Percentiles rank a stretch among this genome's conserved stretches.
Conservation (phyloP, 1,284 basidiomycete genomes). For the Tremellales sp. region DNA sequence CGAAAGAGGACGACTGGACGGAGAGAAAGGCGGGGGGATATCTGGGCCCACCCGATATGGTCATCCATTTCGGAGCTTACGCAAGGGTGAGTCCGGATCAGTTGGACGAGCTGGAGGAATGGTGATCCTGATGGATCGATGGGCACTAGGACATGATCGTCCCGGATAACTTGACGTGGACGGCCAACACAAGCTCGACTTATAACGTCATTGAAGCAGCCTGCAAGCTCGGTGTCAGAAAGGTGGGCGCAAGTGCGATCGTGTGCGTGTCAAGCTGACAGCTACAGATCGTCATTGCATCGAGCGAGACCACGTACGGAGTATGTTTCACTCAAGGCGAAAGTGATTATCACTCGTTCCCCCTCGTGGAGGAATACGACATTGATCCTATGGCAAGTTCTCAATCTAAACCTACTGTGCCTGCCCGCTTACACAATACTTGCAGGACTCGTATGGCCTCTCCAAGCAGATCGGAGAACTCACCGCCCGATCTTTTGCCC, state of each 20-base stretch:
- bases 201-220: conserved; percentile 43
- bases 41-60: conserved; percentile 21
- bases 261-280: too few relatives aligned
- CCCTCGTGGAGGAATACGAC: conserved; percentile 31
- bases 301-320: conserved; percentile 34
- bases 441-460: conserved; percentile 33
- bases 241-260: too few relatives aligned
- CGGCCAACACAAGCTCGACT: conserved; percentile 28
- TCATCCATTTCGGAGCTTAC: conserved; percentile 40
- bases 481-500: conserved; percentile 32
- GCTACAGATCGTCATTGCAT: conserved; percentile 35
- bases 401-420: not conserved
- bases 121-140: too few relatives aligned
- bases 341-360: conserved; percentile 34
- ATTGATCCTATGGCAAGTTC: conserved; percentile 12
- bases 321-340: conserved; percentile 42
- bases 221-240: conserved; percentile 37
- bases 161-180: conserved; percentile 33
- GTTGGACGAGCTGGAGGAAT: too few relatives aligned
- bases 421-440: not conserved
- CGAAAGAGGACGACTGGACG: conserved; percentile 13
- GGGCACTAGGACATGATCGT: conserved; percentile 39
- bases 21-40: conserved; percentile 6
- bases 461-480: conserved; percentile 36
- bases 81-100: too few relatives aligned